These are phyloP conservation scores for Prunus armeniaca DNA, from an alignment of 306 rosid species.

Conservation along the genomic window DNA sequence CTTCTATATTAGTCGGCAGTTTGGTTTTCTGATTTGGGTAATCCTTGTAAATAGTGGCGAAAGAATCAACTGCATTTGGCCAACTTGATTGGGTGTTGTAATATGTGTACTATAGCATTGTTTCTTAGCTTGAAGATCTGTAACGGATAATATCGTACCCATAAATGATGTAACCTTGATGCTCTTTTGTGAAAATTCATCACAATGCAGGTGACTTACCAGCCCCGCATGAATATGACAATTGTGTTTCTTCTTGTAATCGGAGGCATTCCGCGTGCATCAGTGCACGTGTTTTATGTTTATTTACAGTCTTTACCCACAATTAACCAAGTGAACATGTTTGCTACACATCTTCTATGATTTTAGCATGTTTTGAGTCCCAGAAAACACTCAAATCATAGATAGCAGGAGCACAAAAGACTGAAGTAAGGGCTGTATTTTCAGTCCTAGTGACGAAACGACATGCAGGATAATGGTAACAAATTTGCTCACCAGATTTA, in stretches of 20 bases:
- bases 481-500: no score
- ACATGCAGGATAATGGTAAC: no score
- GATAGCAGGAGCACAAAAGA: neutral
- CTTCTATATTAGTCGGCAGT: conserved; percentile 63
- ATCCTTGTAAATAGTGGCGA: neutral
- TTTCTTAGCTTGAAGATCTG: neutral
- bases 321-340: neutral
- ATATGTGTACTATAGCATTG: neutral
- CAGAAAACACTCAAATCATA: neutral
- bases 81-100: conserved; percentile 13
- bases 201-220: neutral
- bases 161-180: neutral
- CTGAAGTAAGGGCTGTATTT: neutral
- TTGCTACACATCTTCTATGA: neutral
- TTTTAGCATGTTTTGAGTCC: neutral
- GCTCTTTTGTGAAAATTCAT: neutral
- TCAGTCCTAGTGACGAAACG: no score
- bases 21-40: conserved; percentile 42
- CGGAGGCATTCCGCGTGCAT: neutral
- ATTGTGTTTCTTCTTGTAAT: neutral
- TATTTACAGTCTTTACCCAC: neutral
- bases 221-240: neutral
- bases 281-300: no score
- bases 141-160: neutral
- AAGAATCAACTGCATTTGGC: neutral